Evolutionary conservation across 257 asterid species (phyloP).

Genomic region (Marsdenia floribunda): DNA sequence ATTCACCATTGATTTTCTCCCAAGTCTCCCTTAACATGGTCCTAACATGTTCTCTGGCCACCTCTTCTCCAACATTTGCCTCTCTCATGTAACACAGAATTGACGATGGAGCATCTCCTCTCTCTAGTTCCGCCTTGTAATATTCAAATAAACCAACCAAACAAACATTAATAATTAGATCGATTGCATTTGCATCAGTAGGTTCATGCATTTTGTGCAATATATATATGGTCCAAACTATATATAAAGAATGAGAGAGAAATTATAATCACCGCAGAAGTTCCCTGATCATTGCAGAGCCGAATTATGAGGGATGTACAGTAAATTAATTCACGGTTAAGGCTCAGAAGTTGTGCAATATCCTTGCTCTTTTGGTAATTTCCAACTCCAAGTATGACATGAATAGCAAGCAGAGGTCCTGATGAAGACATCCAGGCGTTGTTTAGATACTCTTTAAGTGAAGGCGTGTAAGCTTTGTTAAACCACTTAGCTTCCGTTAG

Average conservation of each 20-base stretch:
- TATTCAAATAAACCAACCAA: too few relatives aligned
- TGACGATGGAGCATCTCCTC: slow-evolving; percentile 64
- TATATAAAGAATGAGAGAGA: not conserved
- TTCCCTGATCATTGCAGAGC: slow-evolving; percentile 57
- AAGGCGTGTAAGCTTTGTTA: slow-evolving; percentile 31
- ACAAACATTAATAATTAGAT: too few relatives aligned
- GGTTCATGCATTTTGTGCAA: too few relatives aligned
- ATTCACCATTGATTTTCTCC: slow-evolving; percentile 36
- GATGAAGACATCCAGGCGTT: slow-evolving; percentile 54
- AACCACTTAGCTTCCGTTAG: slow-evolving; percentile 54
- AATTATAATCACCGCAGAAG: slow-evolving; percentile 40
- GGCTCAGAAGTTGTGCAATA: slow-evolving; percentile 14
- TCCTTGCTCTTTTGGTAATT: slow-evolving; percentile 6
- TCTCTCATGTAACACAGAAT: slow-evolving; percentile 56
- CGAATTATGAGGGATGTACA: slow-evolving; percentile 41
- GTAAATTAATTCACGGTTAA: slow-evolving; percentile 27
- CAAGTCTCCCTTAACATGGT: slow-evolving; percentile 27
- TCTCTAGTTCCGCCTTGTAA: slow-evolving; percentile 47
- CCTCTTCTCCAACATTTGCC: slow-evolving; percentile 33
- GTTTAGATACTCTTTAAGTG: slow-evolving; percentile 38
- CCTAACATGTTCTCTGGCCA: slow-evolving; percentile 28
- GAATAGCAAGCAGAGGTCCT: slow-evolving; percentile 35
- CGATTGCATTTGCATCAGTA: too few relatives aligned
- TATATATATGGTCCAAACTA: too few relatives aligned
- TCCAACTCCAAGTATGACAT: slow-evolving; percentile 28